These are phyloP conservation scores for Thamnidium elegans DNA, from an alignment of 192 early-diverging fungal species.

Conservation along the genomic window DNA sequence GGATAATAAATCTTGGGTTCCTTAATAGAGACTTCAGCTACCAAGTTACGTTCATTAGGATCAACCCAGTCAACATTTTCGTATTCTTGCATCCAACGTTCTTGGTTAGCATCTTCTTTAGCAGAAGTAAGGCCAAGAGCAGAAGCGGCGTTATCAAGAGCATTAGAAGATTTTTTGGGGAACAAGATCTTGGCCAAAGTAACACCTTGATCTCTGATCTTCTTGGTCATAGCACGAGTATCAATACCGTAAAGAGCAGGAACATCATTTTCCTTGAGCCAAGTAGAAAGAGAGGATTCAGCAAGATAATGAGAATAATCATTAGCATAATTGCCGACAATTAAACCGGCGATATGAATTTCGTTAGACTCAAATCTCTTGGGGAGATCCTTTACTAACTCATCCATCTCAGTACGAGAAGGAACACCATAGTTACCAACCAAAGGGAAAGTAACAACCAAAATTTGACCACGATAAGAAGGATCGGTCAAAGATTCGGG, in stretches of 20 bases:
- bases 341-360: slow-evolving; percentile 91
- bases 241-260: slow-evolving; percentile 96
- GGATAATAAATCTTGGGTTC: slow-evolving; percentile 74
- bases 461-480: slow-evolving; percentile 96
- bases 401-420: slow-evolving; percentile 79
- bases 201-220: slow-evolving; percentile 88
- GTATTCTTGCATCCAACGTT: slow-evolving; percentile 61
- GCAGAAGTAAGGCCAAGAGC: slow-evolving; percentile 37
- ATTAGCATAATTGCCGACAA: slow-evolving; percentile 87
- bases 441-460: slow-evolving; percentile 97
- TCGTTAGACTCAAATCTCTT: slow-evolving; percentile 92
- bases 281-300: slow-evolving; percentile 72
- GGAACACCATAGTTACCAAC: slow-evolving; percentile 99
- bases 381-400: slow-evolving; percentile 82
- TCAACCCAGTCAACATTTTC: slow-evolving; percentile 89
- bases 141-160: slow-evolving; percentile 37
- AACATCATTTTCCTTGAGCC: slow-evolving; percentile 90
- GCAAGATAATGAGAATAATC: slow-evolving; percentile 95
- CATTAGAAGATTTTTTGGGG: slow-evolving; percentile 56
- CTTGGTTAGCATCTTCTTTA: slow-evolving; percentile 15
- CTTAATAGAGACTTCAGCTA: slow-evolving; percentile 94
- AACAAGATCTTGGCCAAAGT: slow-evolving; percentile 91
- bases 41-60: slow-evolving; percentile 91
- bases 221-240: slow-evolving; percentile 95
- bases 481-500: slow-evolving; percentile 98